These are phyloP conservation scores for Hypoxylon sp. DNA, from an alignment of 2,329 filamentous ascomycete genomes.

Conservation along the genomic window DNA sequence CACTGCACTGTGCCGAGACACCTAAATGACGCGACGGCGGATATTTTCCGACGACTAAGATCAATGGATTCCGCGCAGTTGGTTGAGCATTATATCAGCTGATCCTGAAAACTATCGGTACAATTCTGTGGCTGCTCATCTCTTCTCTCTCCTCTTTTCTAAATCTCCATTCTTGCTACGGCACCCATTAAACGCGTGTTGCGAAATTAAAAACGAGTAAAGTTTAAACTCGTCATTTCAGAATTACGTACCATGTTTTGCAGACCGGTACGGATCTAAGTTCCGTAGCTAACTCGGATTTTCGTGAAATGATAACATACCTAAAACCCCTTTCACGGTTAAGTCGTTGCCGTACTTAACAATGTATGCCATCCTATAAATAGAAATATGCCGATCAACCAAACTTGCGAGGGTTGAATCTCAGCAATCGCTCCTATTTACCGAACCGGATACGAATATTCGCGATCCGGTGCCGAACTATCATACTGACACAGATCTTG, in stretches of 20 bases:
- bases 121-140: not conserved
- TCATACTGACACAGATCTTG: too few species aligned
- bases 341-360: not conserved
- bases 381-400: slow-evolving; percentile 1
- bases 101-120: slow-evolving; percentile 14
- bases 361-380: not conserved
- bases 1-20: slow-evolving; percentile 37
- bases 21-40: slow-evolving; percentile 30
- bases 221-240: not conserved
- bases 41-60: slow-evolving; percentile 30
- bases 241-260: not conserved
- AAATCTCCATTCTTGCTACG: not conserved
- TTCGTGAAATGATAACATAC: too few species aligned
- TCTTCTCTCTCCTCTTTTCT: not conserved
- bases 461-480: too few species aligned
- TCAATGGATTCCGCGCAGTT: slow-evolving; percentile 23
- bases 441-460: too few species aligned
- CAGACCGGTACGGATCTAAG: too few species aligned
- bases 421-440: too few species aligned
- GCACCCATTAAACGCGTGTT: not conserved
- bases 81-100: slow-evolving; percentile 24
- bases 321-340: not conserved
- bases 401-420: not conserved
- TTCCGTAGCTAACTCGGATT: not conserved
- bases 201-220: not conserved